Percentiles rank a stretch among this genome's conserved stretches.
phyloP scores from a whole-genome alignment of 768 basidiomycete species.

The Trametes elegans region DNA sequence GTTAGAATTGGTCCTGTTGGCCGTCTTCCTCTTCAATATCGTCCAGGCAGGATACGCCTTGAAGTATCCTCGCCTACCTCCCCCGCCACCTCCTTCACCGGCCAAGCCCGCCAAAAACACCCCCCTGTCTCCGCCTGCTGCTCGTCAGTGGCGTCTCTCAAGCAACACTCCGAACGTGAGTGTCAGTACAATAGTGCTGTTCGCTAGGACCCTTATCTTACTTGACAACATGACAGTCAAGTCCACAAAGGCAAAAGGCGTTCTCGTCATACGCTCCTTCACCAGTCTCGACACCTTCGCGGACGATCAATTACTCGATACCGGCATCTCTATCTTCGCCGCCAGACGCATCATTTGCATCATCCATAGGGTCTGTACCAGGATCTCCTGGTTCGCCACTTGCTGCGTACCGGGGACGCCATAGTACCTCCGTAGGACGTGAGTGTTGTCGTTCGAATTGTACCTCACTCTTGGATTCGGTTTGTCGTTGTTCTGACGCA shows the following conservation, averaged over 20 bases:
- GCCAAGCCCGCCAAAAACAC: slow-evolving; percentile 13
- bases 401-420: slow-evolving; percentile 39
- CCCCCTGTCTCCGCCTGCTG: slow-evolving; percentile 14
- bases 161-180: slow-evolving; percentile 19
- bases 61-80: slow-evolving; percentile 34
- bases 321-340: slow-evolving; percentile 26
- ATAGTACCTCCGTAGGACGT: slow-evolving; percentile 36
- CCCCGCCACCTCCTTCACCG: slow-evolving; percentile 28
- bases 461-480: not conserved
- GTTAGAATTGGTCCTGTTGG: slow-evolving; percentile 32
- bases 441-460: slow-evolving; percentile 16
- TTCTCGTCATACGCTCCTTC: slow-evolving; percentile 32
- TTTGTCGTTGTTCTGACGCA: no score
- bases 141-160: slow-evolving; percentile 23
- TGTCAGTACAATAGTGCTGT: slow-evolving; percentile 17
- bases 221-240: slow-evolving; percentile 12
- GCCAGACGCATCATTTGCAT: slow-evolving; percentile 35
- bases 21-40: slow-evolving; percentile 34
- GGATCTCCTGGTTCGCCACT: slow-evolving; percentile 29
- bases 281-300: slow-evolving; percentile 39
- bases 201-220: no score
- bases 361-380: slow-evolving; percentile 29
- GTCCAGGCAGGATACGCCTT: slow-evolving; percentile 37
- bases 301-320: slow-evolving; percentile 32
- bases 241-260: slow-evolving; percentile 29